Percentiles rank a stretch among this genome's conserved stretches.
Conservation (phyloP, 2,329 filamentous ascomycete genomes). For the Colletotrichum theobromicola region DNA sequence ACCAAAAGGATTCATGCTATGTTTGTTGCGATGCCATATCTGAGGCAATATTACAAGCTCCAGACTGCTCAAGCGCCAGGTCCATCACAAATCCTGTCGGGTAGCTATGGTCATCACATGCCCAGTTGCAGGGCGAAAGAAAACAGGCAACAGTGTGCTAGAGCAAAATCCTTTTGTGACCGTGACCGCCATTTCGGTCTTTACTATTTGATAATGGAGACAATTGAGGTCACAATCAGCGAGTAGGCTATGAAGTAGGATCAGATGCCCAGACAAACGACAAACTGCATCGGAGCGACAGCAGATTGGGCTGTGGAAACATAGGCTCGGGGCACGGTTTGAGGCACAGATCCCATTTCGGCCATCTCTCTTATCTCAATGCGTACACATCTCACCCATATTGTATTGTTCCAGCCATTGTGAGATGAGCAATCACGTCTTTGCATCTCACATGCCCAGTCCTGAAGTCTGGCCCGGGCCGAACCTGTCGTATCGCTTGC, state of each 20-base stretch:
- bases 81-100: too few relatives aligned
- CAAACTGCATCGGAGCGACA: background rate
- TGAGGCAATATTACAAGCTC: too few relatives aligned
- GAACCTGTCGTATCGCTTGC: background rate
- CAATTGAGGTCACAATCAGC: background rate
- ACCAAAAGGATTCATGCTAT: background rate
- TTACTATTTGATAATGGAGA: background rate
- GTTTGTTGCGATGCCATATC: too few relatives aligned
- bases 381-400: background rate
- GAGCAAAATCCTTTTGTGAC: background rate
- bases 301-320: background rate
- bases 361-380: background rate
- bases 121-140: background rate
- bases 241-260: background rate
- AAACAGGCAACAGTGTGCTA: background rate
- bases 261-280: background rate
- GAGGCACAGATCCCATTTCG: background rate
- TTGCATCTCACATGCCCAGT: background rate
- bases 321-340: background rate
- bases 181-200: background rate
- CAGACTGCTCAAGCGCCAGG: too few relatives aligned
- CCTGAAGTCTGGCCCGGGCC: background rate
- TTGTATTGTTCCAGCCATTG: background rate
- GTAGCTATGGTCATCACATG: too few relatives aligned
- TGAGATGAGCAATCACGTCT: background rate